Evolutionary conservation across 176 grass and related monocot species (phyloP).

Genomic region (Zea luxurians): DNA sequence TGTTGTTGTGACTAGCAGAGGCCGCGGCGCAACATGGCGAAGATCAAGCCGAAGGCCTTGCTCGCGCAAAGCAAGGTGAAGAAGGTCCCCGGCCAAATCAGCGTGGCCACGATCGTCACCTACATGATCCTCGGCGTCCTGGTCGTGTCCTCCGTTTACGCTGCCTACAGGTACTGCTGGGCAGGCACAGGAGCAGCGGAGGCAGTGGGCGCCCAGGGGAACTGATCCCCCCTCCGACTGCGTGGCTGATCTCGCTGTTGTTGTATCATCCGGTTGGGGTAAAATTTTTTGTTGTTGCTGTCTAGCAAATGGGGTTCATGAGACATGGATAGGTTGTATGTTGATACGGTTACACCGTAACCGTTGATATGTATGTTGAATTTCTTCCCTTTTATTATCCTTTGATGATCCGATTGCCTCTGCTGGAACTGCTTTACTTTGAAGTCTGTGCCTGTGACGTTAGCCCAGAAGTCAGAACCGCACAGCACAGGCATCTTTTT

Average conservation of each 20-base stretch:
- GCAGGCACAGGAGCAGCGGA: slow-evolving; percentile 10
- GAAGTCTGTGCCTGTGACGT: neutral
- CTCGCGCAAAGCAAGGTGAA: slow-evolving; percentile 75
- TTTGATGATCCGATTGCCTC: neutral
- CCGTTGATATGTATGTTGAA: neutral
- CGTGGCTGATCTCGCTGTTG: slow-evolving; percentile 34
- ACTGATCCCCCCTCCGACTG: slow-evolving; percentile 20
- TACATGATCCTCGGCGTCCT: slow-evolving; percentile 47
- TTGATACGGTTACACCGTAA: slow-evolving; percentile 22
- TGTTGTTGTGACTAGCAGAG: slow-evolving; percentile 29
- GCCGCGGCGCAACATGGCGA: slow-evolving; percentile 42
- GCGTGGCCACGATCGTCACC: slow-evolving; percentile 47
- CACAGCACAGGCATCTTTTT: no score
- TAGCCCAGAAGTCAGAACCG: no score
- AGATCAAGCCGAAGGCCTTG: slow-evolving; percentile 74
- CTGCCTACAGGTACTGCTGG: slow-evolving; percentile 61
- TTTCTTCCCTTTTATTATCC: neutral
- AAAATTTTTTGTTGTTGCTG: slow-evolving; percentile 19
- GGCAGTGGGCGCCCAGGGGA: slow-evolving; percentile 28
- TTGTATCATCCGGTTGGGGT: slow-evolving; percentile 41
- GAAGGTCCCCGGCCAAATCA: slow-evolving; percentile 65
- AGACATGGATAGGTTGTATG: slow-evolving; percentile 12
- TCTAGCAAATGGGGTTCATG: slow-evolving; percentile 15
- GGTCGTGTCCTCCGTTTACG: slow-evolving; percentile 47
- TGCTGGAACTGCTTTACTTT: neutral